phyloP scores from a whole-genome alignment of 2,329 filamentous ascomycete genomes.

The Waltergamsia citrina region DNA sequence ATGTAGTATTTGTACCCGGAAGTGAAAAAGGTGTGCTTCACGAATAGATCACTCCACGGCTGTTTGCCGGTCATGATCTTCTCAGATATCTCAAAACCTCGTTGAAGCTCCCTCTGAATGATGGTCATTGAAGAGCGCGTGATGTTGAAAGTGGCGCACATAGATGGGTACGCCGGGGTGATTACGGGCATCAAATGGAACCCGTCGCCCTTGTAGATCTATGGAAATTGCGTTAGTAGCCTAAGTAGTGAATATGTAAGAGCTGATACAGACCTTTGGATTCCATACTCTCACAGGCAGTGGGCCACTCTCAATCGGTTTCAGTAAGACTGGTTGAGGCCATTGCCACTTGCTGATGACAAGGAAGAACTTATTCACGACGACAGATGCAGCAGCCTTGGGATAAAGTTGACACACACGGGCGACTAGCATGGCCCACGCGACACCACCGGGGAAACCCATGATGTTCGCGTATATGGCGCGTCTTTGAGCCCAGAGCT shows the following conservation, averaged over 20 bases:
- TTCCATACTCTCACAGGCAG: conserved; percentile 89
- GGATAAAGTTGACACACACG: conserved; percentile 94
- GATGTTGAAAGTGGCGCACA: conserved; percentile 96
- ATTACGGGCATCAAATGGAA: conserved; percentile 97
- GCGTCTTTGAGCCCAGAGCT: conserved; percentile 88
- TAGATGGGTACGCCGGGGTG: conserved; percentile 92
- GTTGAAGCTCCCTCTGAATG: conserved; percentile 73
- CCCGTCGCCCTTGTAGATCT: conserved; percentile 71
- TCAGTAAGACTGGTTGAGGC: conserved; percentile 88
- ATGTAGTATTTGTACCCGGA: conserved; percentile 92
- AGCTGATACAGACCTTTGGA: conserved; percentile 53
- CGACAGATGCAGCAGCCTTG: conserved; percentile 77
- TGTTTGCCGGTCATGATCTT: conserved; percentile 69
- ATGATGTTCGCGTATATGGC: conserved; percentile 95
- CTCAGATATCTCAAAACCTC: conserved; percentile 68
- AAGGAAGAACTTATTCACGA: conserved; percentile 90
- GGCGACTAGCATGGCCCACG: conserved; percentile 96
- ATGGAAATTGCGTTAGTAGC: not conserved
- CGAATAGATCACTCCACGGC: conserved; percentile 81
- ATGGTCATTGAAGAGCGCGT: conserved; percentile 76
- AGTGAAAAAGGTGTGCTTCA: conserved; percentile 89
- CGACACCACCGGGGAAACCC: conserved; percentile 92
- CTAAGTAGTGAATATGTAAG: conserved; percentile 7
- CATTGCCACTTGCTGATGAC: conserved; percentile 88
- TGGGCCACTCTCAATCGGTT: conserved; percentile 74